Evolutionary conservation across 2,329 filamentous ascomycete species (phyloP), one percentile per base, ranked within the genome.

Genomic region (Fusarium temperatum): DNA sequence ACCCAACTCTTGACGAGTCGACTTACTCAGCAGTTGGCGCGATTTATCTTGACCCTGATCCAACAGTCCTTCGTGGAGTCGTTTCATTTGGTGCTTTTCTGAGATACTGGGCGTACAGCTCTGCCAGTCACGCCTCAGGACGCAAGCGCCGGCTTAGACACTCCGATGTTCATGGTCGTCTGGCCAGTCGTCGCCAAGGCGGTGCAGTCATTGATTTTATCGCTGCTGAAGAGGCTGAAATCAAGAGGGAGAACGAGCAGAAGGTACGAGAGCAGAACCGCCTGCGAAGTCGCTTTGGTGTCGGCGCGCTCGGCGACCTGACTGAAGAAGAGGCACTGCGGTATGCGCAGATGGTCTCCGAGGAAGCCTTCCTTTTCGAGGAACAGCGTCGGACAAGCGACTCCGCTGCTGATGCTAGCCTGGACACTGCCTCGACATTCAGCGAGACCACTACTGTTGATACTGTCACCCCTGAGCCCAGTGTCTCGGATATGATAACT

Each of bases 31-130:
- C 94, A 35, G 94, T 94, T 6, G 92, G 95, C 4, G 94, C 95
- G 20, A 93, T 98, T 61, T 92, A 89, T 70, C 87, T 99, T 4
- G 96, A 99, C 77, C 93, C 96, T 0, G 94, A 98, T 78, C 90
- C 96, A 30, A 95, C 94, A 0, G 87, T 93, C 1, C 88, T 99
- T 20, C 92, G 96, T 41, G 96, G 96, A 11, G 90, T 98, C 69
- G 91, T 98, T 3, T 93, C 95, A 2, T 90, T 98, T 57, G 96
- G 96, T 17, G 93, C 93, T 1, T 93, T 96, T 78, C 84, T 99
- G 24, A 93, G 94, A 18, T 98, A 95, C 81, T 99, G 96, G 96
- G 92, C 93, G 8, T 98, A 97, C 80, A 97, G 94, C 81, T 96
- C 95, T 15, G 92, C 92, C 1, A 91, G 93, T 77, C 91, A 94